Conservation (phyloP, 1,284 basidiomycete genomes). For the Sporisorium sorghi region DNA sequence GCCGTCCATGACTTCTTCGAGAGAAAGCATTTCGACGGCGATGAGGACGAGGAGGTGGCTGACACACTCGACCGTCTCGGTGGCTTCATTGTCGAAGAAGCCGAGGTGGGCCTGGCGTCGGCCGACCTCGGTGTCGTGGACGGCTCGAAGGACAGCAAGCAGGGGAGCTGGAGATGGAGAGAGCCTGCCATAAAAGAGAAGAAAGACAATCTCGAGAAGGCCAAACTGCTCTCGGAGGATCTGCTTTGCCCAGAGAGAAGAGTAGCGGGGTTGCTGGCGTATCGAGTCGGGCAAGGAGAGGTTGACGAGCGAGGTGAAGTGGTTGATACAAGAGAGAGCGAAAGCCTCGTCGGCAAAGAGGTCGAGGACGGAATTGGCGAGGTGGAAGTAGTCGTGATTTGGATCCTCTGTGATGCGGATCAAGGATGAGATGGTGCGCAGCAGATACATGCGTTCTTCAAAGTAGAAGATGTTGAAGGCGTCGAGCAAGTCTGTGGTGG, state of each 20-base stretch:
- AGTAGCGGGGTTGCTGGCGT: conserved; percentile 74
- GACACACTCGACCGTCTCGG: conserved; percentile 77
- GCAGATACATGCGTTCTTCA: conserved; percentile 78
- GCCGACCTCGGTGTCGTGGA: conserved; percentile 78
- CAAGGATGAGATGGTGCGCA: conserved; percentile 71
- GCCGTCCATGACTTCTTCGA: conserved; percentile 78
- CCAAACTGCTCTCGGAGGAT: conserved; percentile 82
- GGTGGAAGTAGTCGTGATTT: conserved; percentile 73
- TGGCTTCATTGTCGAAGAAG: conserved; percentile 77
- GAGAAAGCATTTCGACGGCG: conserved; percentile 81
- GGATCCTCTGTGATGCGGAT: conserved; percentile 76
- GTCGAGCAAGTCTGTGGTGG: conserved; percentile 73
- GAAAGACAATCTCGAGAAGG: conserved; percentile 84
- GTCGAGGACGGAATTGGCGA: conserved; percentile 75
- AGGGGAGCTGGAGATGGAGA: conserved; percentile 77
- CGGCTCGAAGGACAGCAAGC: conserved; percentile 75
- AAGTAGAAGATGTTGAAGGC: conserved; percentile 83
- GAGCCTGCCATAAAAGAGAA: conserved; percentile 83
- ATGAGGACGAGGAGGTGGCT: conserved; percentile 81
- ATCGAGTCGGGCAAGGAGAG: conserved; percentile 73
- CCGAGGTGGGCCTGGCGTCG: conserved; percentile 77
- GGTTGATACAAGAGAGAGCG: conserved; percentile 74
- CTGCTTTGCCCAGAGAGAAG: conserved; percentile 82
- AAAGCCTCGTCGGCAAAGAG: conserved; percentile 76
- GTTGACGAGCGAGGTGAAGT: conserved; percentile 72